phyloP scores from a whole-genome alignment of 768 basidiomycete genomes.

The Phlebiopsis flavidoalba region DNA sequence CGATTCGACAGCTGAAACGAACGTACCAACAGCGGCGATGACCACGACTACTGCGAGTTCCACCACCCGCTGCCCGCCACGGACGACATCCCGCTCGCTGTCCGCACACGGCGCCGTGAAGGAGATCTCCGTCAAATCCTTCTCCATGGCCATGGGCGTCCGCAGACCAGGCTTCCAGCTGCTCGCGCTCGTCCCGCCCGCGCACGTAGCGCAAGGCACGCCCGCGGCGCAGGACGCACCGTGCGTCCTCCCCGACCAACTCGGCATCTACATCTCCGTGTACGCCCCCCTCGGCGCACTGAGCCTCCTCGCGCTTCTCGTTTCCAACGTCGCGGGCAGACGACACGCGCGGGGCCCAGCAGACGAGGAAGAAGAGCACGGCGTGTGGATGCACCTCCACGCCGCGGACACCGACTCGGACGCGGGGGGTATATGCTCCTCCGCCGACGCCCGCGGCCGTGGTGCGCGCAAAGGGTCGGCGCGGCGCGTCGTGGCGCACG shows the following conservation, averaged over 20 bases:
- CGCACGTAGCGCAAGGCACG: slow-evolving; percentile 27
- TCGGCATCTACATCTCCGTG: slow-evolving; percentile 65
- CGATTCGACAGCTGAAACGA: slow-evolving; percentile 1
- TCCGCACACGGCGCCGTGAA: slow-evolving; percentile 31
- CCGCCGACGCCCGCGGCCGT: slow-evolving; percentile 16
- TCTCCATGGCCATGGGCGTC: slow-evolving; percentile 89
- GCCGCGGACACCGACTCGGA: slow-evolving; percentile 11
- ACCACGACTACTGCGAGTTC: slow-evolving; percentile 93
- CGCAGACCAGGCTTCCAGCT: slow-evolving; percentile 85
- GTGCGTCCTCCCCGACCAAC: slow-evolving; percentile 83
- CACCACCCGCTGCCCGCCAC: slow-evolving; percentile 36
- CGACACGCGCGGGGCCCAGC: slow-evolving; percentile 4
- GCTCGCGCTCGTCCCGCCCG: slow-evolving; percentile 59
- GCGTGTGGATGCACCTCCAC: background rate
- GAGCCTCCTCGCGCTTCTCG: slow-evolving; percentile 47
- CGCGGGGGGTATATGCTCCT: slow-evolving; percentile 14
- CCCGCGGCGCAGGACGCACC: slow-evolving; percentile 46
- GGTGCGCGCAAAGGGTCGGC: slow-evolving; percentile 4
- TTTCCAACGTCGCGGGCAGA: slow-evolving; percentile 10
- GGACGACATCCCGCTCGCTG: slow-evolving; percentile 11
- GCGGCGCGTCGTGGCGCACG: background rate
- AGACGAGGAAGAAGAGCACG: slow-evolving; percentile 4
- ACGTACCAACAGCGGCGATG: slow-evolving; percentile 65
- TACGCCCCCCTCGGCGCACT: slow-evolving; percentile 66
- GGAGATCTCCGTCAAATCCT: slow-evolving; percentile 85